A percentile compares a stretch with the other conserved stretches of the same genome.
Evolutionary conservation across 2,329 filamentous ascomycete genomes (phyloP).

Genomic region (Penicillium verrucosum): DNA sequence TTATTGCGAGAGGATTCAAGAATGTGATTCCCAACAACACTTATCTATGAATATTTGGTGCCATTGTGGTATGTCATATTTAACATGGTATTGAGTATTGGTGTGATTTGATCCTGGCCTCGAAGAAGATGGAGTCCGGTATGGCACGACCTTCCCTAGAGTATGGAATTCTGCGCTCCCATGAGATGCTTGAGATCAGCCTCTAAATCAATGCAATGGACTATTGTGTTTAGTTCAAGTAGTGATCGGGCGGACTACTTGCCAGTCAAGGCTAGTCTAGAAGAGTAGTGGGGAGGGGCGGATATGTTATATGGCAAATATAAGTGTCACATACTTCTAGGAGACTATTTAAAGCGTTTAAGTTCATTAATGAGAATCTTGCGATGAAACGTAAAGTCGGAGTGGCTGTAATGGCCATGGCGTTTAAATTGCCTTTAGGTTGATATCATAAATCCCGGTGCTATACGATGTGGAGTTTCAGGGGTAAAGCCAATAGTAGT

Average conservation of each 20-base stretch:
- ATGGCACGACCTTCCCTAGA: neutral
- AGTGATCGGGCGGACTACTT: neutral
- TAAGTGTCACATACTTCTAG: neutral
- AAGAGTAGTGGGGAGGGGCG: too few species aligned
- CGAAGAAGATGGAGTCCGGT: too few species aligned
- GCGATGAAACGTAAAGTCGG: neutral
- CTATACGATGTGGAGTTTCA: neutral
- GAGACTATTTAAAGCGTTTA: accelerated
- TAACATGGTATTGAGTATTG: neutral
- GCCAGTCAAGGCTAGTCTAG: neutral
- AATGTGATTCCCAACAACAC: neutral
- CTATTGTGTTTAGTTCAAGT: neutral
- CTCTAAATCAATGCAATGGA: too few species aligned
- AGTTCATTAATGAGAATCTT: neutral
- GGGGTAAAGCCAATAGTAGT: neutral
- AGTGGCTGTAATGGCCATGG: neutral
- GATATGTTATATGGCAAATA: neutral
- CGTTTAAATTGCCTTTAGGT: neutral
- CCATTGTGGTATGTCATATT: neutral
- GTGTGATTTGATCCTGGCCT: neutral
- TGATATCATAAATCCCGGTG: neutral
- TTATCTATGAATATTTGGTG: neutral
- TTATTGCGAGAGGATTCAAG: accelerated
- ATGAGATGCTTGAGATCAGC: neutral
- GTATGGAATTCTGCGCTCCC: neutral